Evolutionary conservation across 176 grass and related monocot species (phyloP), one percentile per base, ranked within the genome.

Genomic region (Lolium rigidum): DNA sequence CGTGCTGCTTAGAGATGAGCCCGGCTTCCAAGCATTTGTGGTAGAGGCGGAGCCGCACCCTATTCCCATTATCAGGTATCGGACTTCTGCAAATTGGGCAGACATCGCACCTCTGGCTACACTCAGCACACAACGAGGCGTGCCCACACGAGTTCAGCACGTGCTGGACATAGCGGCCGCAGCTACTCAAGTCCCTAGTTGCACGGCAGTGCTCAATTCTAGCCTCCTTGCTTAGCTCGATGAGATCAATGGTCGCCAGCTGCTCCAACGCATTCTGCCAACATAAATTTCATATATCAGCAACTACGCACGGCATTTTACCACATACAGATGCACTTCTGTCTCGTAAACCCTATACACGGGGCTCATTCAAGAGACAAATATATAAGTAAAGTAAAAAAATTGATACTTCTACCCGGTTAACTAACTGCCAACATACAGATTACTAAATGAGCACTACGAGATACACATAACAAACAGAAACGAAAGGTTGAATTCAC

Each of bases 181-280:
- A 98, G 64, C 90, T 95, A 84, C 96, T 95, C 82, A 98, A 85
- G 85, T 98, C 96, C 84, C 96, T 93, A 20, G 96, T 91, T 51
- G 96, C 96, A 58, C 93, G 93, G 80, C 96, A 98, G 5, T 61
- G 78, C 86, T 98, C 96, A 9, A 94, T 88, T 81, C 89, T 98
- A 39, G 96, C 93, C 86, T 98, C 96, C 87, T 89, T 95, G 83
- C 89, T 92, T 78, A 98, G 90, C 82, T 93, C 93, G 76, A 92
- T 95, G 28, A 98, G 90, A 91, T 98, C 88, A 82, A 95, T 89
- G 38, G 81, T 91, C 78, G 96, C 93, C 83, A 98, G 55, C 69
- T 98, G 93, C 86, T 93, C 94, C 93, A 98, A 80, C 37, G 93
- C 93, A 86, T 95, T 92, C 96, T 98, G 79, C 70, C 74, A 91